Base-by-base conservation (phyloP, 345 rosid species). In the Melaleuca quinquenervia region DNA sequence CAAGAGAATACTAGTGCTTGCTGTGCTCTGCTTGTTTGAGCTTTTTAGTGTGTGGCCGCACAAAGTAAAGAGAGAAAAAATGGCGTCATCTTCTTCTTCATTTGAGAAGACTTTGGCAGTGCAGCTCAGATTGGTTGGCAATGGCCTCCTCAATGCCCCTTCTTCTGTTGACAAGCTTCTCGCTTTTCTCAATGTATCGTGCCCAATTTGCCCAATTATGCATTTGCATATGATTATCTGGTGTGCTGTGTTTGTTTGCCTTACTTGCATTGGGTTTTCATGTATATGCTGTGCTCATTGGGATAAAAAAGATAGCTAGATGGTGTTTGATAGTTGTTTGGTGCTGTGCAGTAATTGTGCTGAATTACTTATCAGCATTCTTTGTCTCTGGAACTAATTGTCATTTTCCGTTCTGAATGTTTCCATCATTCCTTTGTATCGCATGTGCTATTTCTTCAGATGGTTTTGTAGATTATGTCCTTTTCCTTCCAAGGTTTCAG, bases 101-200 rank as follows among this genome's bases (percentile, higher is more conserved):
- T 91, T 89, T 48, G 7, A 70, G 80, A 18, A 45, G 78, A 32
- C 48, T 70, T 90, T 92, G 55, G 88, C 88, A 56, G 86, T 86
- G 89, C 91, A 93, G 86, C 92, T 94, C 53, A 58, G 87, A 88
- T 95, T 91, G 48, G 92, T 92, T 76, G 98, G 94, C 52, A 89
- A 88, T 45, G 87, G 85, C 82, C 98, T 96, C 56, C 87, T 93
- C 22, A 87, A 84, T 82, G 92, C 93, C 78, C 92, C 90, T 8
- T 88, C 93, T 15, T 90, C 96, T 15, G 86, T 90, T 82, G 91
- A 93, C 82, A 90, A 90, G 60, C 90, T 91, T 70, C 92, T 92
- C 82, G 50, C 8, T 85, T 88, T 88, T 85, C 96, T 96, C 85
- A 90, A 93, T 91, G 98, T 94, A 91, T 88, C 82, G 74, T 14